Percentiles rank a stretch among this genome's conserved stretches.
Conservation (phyloP, 2,329 filamentous ascomycete species). For the Parascedosporium putredinis region DNA sequence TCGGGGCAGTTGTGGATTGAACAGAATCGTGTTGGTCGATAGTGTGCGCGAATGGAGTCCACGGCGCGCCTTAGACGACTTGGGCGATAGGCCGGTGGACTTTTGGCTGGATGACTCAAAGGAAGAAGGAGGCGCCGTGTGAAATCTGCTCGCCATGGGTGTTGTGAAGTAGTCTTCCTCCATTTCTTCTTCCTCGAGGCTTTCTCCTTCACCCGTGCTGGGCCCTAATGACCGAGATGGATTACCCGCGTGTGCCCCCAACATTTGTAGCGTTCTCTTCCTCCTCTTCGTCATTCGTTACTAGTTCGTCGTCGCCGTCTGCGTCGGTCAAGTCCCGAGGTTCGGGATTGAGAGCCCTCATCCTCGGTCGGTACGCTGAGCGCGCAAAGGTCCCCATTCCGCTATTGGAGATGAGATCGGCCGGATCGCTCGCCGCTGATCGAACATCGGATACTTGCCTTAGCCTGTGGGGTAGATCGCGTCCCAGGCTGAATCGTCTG, state of each 20-base stretch:
- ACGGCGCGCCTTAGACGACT: neutral
- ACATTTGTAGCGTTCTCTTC: slow-evolving; percentile 37
- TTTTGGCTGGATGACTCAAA: slow-evolving; percentile 3
- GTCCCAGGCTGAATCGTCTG: slow-evolving; percentile 41
- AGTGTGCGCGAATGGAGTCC: slow-evolving; percentile 57
- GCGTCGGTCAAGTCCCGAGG: slow-evolving; percentile 59
- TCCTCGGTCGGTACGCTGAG: slow-evolving; percentile 16
- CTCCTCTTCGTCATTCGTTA: slow-evolving; percentile 67
- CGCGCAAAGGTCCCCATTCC: slow-evolving; percentile 22
- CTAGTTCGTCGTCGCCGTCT: slow-evolving; percentile 83
- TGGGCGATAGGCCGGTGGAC: neutral
- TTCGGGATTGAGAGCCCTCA: neutral
- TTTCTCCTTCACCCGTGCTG: no score
- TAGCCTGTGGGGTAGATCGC: slow-evolving; percentile 35
- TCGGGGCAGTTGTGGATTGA: slow-evolving; percentile 51
- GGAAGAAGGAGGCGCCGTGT: slow-evolving; percentile 19
- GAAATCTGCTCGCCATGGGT: slow-evolving; percentile 32
- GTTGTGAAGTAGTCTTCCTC: slow-evolving; percentile 46
- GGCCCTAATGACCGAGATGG: slow-evolving; percentile 15
- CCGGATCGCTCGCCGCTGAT: slow-evolving; percentile 54
- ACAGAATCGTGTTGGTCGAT: slow-evolving; percentile 77
- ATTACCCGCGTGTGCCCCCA: slow-evolving; percentile 19
- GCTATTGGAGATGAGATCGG: slow-evolving; percentile 48
- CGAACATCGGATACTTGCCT: slow-evolving; percentile 44
- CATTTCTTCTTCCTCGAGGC: slow-evolving; percentile 23